Conservation (phyloP, 352 stramenopile species). For the Phytophthora chlamydospora region DNA sequence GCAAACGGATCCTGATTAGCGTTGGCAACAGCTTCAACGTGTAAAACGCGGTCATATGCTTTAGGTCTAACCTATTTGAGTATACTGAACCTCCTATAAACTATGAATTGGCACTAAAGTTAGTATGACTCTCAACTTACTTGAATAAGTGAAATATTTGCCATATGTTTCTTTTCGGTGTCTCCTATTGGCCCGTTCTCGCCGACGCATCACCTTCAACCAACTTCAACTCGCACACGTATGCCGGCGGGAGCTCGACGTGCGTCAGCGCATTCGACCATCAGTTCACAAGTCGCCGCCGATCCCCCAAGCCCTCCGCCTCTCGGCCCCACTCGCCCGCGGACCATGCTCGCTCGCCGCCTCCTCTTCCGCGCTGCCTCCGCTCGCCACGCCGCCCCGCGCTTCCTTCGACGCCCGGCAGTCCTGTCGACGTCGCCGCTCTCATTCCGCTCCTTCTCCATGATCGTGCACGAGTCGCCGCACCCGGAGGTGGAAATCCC, state of each 20-base stretch:
- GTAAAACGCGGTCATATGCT: background rate
- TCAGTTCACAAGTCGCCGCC: conserved; percentile 6
- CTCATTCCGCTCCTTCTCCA: conserved; percentile 39
- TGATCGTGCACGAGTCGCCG: conserved; percentile 65
- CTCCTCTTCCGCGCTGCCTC: conserved; percentile 17
- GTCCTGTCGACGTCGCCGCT: conserved; percentile 21
- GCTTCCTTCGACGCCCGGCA: conserved; percentile 11
- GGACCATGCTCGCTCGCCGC: conserved; percentile 37
- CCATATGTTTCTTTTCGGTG: background rate
- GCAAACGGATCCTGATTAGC: conserved; percentile 16
- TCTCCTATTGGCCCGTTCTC: conserved; percentile 11
- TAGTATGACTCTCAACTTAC: too few species aligned
- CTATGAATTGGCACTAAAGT: too few species aligned
- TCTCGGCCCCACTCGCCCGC: background rate
- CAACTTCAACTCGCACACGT: conserved; percentile 21
- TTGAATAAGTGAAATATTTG: conserved; percentile 5
- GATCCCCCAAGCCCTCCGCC: too few species aligned
- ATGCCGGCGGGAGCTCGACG: background rate
- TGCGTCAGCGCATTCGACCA: conserved; percentile 19
- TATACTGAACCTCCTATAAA: too few species aligned
- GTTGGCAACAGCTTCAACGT: conserved; percentile 13
- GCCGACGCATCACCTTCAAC: conserved; percentile 1
- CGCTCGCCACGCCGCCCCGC: conserved; percentile 9
- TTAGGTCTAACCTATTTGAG: too few species aligned
- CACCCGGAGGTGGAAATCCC: conserved; percentile 58